These are phyloP conservation scores for Nicotiana otophora DNA, from an alignment of 257 asterid genomes.

Conservation along the genomic window DNA sequence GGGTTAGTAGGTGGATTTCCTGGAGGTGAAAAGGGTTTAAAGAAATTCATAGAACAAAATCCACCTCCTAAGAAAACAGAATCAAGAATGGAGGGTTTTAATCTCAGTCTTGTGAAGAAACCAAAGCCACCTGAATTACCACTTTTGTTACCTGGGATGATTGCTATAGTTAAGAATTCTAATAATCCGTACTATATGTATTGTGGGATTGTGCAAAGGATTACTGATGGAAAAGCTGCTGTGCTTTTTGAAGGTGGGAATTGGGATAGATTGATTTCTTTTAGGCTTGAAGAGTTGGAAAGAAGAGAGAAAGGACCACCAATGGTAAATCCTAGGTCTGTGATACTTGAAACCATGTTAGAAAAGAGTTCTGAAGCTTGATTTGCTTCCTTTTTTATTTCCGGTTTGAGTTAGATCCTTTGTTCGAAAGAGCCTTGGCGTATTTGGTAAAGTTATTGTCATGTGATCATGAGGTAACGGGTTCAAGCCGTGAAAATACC, in stretches of 20 bases:
- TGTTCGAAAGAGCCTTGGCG: not conserved
- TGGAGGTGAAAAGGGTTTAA: conserved; percentile 74
- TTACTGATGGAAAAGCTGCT: conserved; percentile 83
- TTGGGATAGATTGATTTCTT: conserved; percentile 70
- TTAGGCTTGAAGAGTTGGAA: conserved; percentile 79
- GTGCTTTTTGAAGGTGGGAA: conserved; percentile 89
- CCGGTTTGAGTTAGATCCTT: not conserved
- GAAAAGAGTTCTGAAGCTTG: conserved; percentile 24
- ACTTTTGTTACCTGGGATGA: conserved; percentile 80
- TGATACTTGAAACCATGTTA: conserved; percentile 44
- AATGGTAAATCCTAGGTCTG: conserved; percentile 76
- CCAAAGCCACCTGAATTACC: conserved; percentile 70
- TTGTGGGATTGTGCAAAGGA: conserved; percentile 87
- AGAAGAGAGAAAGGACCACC: conserved; percentile 83
- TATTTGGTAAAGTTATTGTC: no score
- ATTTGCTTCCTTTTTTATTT: not conserved
- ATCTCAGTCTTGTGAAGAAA: conserved; percentile 41
- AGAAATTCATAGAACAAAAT: conserved; percentile 56
- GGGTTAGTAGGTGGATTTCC: conserved; percentile 93
- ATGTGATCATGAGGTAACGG: rapidly evolving
- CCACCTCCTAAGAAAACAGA: conserved; percentile 54
- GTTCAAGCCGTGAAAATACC: no score
- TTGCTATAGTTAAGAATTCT: conserved; percentile 72
- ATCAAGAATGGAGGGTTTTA: conserved; percentile 23
- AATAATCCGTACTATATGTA: conserved; percentile 67